These are phyloP conservation scores for Xylaria sp. DNA, from an alignment of 2,329 filamentous ascomycete species.

Conservation along the genomic window DNA sequence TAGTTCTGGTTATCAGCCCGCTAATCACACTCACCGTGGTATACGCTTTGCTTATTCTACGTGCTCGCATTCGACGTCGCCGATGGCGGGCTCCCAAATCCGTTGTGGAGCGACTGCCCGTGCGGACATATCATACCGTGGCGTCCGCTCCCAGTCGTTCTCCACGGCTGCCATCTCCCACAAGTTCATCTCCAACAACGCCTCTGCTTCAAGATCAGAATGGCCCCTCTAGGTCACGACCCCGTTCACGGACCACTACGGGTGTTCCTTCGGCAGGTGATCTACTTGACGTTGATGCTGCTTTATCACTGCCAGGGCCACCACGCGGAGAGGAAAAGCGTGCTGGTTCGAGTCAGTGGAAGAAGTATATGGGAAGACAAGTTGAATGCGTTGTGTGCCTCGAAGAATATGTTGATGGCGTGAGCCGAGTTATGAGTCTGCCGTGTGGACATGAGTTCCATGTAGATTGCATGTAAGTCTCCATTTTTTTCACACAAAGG, in stretches of 20 bases:
- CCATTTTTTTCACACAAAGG: constrained; percentile 11
- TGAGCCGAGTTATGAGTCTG: constrained; percentile 95
- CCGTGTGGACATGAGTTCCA: constrained; percentile 99
- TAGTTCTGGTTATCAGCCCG: constrained; percentile 96
- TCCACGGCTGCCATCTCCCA: constrained; percentile 70
- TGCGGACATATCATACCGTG: constrained; percentile 94
- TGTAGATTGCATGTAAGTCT: constrained; percentile 94
- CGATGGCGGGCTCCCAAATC: constrained; percentile 98
- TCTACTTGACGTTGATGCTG: constrained; percentile 57
- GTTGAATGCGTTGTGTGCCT: constrained; percentile 96
- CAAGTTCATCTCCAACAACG: constrained; percentile 77
- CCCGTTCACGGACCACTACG: constrained; percentile 73
- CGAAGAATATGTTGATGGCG: constrained; percentile 94
- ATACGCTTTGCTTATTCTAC: constrained; percentile 86
- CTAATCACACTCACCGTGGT: constrained; percentile 92
- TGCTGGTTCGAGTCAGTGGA: constrained; percentile 65
- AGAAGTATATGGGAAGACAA: constrained; percentile 73
- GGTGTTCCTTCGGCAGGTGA: constrained; percentile 66
- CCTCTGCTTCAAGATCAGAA: constrained; percentile 75
- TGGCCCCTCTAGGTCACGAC: constrained; percentile 62
- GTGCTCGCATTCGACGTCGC: constrained; percentile 87
- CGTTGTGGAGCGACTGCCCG: constrained; percentile 91
- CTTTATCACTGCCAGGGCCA: constrained; percentile 53
- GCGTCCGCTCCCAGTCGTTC: constrained; percentile 68
- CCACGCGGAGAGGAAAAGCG: constrained; percentile 63